These are phyloP conservation scores for Giardia duodenalis DNA, from an alignment of 208 protist species.

Conservation along the genomic window DNA sequence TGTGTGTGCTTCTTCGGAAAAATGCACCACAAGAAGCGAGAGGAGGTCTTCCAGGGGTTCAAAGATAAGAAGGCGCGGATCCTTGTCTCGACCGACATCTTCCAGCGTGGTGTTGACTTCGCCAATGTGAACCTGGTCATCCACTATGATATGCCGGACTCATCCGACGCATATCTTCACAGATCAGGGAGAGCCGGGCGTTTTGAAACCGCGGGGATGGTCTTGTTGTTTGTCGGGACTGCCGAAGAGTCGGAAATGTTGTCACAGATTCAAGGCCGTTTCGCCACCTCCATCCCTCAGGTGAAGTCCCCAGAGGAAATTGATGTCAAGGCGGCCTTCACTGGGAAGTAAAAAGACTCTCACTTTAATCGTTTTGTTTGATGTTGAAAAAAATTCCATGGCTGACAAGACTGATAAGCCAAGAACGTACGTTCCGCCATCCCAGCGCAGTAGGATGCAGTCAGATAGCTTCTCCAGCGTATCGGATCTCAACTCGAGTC, in stretches of 20 bases:
- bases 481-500: no score
- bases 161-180: conserved; percentile 88
- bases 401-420: neutral
- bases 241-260: conserved; percentile 65
- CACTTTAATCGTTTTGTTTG: no score
- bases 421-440: neutral
- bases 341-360: neutral
- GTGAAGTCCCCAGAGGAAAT: neutral
- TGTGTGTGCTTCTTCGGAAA: conserved; percentile 76
- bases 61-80: conserved; percentile 90
- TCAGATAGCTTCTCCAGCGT: no score
- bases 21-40: conserved; percentile 71
- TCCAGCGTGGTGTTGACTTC: conserved; percentile 97
- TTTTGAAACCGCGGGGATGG: conserved; percentile 97
- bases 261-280: conserved; percentile 40
- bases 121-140: conserved; percentile 97
- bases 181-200: conserved; percentile 80
- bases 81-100: conserved; percentile 94
- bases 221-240: conserved; percentile 83
- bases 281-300: conserved; percentile 31
- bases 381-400: neutral
- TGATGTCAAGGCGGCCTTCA: neutral
- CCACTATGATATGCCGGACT: conserved; percentile 96
- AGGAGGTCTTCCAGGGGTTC: conserved; percentile 62
- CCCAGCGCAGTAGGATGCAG: neutral